Percentiles rank a stretch among this genome's conserved stretches.
These are phyloP conservation scores for Populus tremula DNA, from an alignment of 345 rosid species.

Conservation along the genomic window DNA sequence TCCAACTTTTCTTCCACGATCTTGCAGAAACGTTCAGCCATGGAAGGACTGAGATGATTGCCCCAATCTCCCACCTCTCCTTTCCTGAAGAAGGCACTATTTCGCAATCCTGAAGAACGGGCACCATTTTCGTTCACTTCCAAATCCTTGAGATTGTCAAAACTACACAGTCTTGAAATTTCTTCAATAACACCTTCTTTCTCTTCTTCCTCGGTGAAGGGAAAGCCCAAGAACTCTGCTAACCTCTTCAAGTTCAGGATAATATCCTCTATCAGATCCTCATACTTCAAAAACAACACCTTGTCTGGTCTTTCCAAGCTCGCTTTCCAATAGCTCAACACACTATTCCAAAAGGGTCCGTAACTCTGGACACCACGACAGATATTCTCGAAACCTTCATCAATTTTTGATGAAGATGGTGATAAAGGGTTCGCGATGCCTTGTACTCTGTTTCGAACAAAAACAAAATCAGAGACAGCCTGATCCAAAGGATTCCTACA, in stretches of 20 bases:
- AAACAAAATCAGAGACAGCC: constrained; percentile 22
- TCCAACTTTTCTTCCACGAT: constrained; percentile 43
- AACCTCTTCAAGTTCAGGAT: constrained; percentile 20
- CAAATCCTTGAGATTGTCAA: constrained; percentile 16
- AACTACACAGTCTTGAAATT: constrained; percentile 14
- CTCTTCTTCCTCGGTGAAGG: constrained; percentile 17
- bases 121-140: constrained; percentile 13
- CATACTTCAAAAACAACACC: constrained; percentile 35
- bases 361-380: constrained; percentile 25
- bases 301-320: constrained; percentile 26
- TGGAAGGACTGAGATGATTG: constrained; percentile 19
- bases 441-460: background rate
- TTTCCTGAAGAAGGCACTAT: constrained; percentile 17
- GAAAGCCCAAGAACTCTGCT: constrained; percentile 5
- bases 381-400: constrained; percentile 34
- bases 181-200: constrained; percentile 9
- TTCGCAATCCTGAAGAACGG: background rate
- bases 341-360: constrained; percentile 43
- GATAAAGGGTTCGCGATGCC: background rate
- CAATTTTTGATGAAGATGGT: background rate
- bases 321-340: constrained; percentile 33
- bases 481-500: constrained; percentile 32
- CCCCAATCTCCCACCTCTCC: constrained; percentile 17
- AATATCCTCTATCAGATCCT: constrained; percentile 34
- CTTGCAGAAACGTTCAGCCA: background rate